A percentile compares a stretch with the other conserved stretches of the same genome.
Conservation (phyloP, 768 basidiomycete species). For the Agrocybe praecox region DNA sequence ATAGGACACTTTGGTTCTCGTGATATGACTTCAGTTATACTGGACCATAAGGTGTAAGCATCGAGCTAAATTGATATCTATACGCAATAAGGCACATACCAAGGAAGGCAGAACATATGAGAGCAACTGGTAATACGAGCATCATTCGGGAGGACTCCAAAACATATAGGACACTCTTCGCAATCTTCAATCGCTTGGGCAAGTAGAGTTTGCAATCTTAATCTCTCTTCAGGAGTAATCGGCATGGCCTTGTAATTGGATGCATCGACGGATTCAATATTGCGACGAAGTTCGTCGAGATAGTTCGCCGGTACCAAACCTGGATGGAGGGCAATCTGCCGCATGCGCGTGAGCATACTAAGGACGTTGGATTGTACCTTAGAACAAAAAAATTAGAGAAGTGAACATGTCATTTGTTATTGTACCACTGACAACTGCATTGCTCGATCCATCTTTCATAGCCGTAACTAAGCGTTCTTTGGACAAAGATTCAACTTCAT, state of each 20-base stretch:
- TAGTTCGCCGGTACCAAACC: conserved; percentile 73
- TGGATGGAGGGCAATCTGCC: conserved; percentile 82
- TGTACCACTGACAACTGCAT: conserved; percentile 38
- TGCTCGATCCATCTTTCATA: conserved; percentile 42
- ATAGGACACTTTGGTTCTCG: conserved; percentile 83
- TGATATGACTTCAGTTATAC: conserved; percentile 69
- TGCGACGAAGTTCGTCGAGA: conserved; percentile 56
- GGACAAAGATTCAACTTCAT: conserved; percentile 66
- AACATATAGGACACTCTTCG: conserved; percentile 84
- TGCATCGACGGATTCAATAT: conserved; percentile 36
- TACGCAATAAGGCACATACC: conserved; percentile 40
- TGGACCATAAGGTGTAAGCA: conserved; percentile 22
- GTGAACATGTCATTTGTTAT: background rate
- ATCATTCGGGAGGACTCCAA: conserved; percentile 52
- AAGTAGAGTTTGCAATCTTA: conserved; percentile 58
- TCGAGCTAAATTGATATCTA: background rate
- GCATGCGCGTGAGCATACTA: conserved; percentile 84
- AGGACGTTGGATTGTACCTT: conserved; percentile 73
- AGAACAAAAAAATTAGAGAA: background rate
- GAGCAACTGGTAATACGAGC: conserved; percentile 75
- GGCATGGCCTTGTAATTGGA: conserved; percentile 27
- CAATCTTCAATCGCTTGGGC: conserved; percentile 75
- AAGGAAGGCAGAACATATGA: conserved; percentile 73
- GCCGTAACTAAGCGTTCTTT: conserved; percentile 61
- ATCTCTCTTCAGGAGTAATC: conserved; percentile 56